These are phyloP conservation scores for Fusarium drepaniforme DNA, from an alignment of 2,329 filamentous ascomycete genomes.

Conservation along the genomic window DNA sequence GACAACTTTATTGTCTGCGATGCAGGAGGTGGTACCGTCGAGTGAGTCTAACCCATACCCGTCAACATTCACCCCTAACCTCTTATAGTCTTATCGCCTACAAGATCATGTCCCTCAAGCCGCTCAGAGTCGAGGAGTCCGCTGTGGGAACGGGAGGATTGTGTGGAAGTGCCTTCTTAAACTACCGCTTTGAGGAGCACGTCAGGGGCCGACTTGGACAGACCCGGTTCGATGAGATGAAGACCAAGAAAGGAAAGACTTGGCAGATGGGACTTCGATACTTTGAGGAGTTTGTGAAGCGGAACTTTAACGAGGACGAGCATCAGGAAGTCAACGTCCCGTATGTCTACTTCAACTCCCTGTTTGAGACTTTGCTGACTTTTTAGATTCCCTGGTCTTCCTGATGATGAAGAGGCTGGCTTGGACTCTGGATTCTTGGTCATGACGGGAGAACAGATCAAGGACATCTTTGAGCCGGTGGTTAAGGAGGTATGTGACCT, in stretches of 20 bases:
- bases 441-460: slow-evolving; percentile 77
- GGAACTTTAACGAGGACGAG: slow-evolving; percentile 85
- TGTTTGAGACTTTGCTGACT: slow-evolving; percentile 1
- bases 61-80: slow-evolving; percentile 30
- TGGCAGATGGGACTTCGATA: slow-evolving; percentile 85
- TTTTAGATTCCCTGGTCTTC: slow-evolving; percentile 75
- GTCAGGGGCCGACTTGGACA: slow-evolving; percentile 76
- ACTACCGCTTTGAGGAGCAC: slow-evolving; percentile 85
- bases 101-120: slow-evolving; percentile 79
- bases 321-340: slow-evolving; percentile 83
- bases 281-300: slow-evolving; percentile 88
- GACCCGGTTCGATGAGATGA: slow-evolving; percentile 79
- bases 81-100: slow-evolving; percentile 76
- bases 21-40: slow-evolving; percentile 74
- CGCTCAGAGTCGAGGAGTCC: slow-evolving; percentile 80
- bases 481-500: slow-evolving; percentile 77
- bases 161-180: slow-evolving; percentile 83
- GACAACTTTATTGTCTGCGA: slow-evolving; percentile 75
- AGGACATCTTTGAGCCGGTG: slow-evolving; percentile 81
- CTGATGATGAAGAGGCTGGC: slow-evolving; percentile 81
- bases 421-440: slow-evolving; percentile 82
- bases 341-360: slow-evolving; percentile 52
- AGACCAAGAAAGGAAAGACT: slow-evolving; percentile 80
- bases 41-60: slow-evolving; percentile 58
- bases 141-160: slow-evolving; percentile 83